Base-by-base conservation (phyloP, 1,284 basidiomycete species). In the Rhodotorula glutinis region DNA sequence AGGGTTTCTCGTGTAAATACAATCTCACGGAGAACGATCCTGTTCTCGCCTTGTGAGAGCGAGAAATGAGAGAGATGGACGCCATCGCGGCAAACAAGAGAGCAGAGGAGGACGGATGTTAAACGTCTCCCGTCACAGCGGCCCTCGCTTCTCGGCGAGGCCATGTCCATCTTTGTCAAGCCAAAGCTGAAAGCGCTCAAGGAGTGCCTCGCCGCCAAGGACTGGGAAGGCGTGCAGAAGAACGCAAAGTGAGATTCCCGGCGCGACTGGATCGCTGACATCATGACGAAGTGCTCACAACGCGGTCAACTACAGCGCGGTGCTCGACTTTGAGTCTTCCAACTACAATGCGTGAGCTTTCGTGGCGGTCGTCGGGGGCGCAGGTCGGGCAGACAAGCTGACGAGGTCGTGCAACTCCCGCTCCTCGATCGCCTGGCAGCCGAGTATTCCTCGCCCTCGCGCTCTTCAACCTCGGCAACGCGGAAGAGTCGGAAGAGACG, bases 371-470 rank as follows among this genome's bases (percentile, higher is more conserved):
- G n/a, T n/a, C n/a, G n/a, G n/a, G n/a, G n/a, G n/a, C n/a, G n/a
- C n/a, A n/a, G n/a, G n/a, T n/a, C n/a, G n/a, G n/a, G n/a, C n/a
- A 9, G 10, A n/a, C 46, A 5, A 41, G 33, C 46, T 30, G 56
- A 65, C 44, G 52, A n/a, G n/a, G n/a, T n/a, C n/a, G n/a, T n/a
- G n/a, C n/a, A n/a, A n/a, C n/a, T n/a, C n/a, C n/a, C n/a, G n/a
- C n/a, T n/a, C n/a, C 9, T 51, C 17, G 25, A 11, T 10, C 7
- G 9, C 40, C 16, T 17, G 23, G 8, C 75, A 95, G 92, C 11
- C 84, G 89, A 75, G 87, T 93, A 11, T 94, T 91, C 76, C 83
- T 91, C 29, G 92, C 87, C 2, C 79, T 93, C 19, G 86, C 92
- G 0, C 81, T 85, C 21, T 81, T 89, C 11, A 90, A 93, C 76